phyloP scores from a whole-genome alignment of 129 eudicot genomes.

The Dittrichia graveolens region DNA sequence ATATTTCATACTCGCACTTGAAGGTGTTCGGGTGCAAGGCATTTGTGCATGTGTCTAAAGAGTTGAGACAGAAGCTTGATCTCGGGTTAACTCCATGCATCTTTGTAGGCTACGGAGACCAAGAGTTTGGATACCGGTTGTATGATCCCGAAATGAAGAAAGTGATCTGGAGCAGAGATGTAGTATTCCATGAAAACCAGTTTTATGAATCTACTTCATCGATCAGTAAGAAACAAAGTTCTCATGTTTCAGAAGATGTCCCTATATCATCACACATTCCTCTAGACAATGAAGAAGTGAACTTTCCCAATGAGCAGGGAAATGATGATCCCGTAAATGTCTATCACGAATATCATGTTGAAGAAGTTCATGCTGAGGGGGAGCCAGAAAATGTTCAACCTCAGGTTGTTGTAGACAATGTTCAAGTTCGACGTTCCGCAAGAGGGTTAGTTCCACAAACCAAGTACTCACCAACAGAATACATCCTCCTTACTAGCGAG shows the following conservation, averaged over 20 bases:
- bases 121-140: too few relatives aligned
- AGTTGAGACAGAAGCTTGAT: too few relatives aligned
- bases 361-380: not conserved
- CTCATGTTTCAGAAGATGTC: not conserved
- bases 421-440: not conserved
- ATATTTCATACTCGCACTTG: too few relatives aligned
- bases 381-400: not conserved
- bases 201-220: not conserved
- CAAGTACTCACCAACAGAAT: not conserved
- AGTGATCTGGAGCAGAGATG: too few relatives aligned
- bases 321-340: not conserved
- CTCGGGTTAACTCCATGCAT: too few relatives aligned
- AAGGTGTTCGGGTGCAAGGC: too few relatives aligned
- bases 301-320: too few relatives aligned
- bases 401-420: not conserved
- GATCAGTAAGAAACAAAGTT: not conserved
- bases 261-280: not conserved
- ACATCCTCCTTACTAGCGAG: too few relatives aligned
- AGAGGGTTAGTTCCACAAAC: constrained; percentile 6
- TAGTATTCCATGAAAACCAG: not conserved
- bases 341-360: not conserved
- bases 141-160: too few relatives aligned
- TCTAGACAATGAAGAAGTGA: too few relatives aligned
- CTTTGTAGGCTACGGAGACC: too few relatives aligned
- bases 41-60: too few relatives aligned